phyloP scores from a whole-genome alignment of 2,329 filamentous ascomycete genomes.

The Microdochium paspali region DNA sequence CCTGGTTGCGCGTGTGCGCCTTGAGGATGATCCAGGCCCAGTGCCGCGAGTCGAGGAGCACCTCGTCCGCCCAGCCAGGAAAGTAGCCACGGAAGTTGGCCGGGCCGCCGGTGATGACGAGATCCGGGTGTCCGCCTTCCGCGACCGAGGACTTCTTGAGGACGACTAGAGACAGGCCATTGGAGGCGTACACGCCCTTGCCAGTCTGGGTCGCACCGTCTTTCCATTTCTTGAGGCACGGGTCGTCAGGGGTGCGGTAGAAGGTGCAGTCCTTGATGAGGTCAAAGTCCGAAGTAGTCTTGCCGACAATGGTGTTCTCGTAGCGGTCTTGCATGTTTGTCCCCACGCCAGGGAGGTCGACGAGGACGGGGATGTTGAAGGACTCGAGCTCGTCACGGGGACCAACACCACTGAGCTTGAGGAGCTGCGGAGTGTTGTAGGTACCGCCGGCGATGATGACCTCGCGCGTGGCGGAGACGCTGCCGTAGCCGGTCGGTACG shows the following conservation, averaged over 20 bases:
- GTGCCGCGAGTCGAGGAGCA: slow-evolving; percentile 12
- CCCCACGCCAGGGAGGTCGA: slow-evolving; percentile 21
- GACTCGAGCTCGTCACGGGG: slow-evolving; percentile 15
- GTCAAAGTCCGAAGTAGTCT: slow-evolving; percentile 22
- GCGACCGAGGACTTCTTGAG: slow-evolving; percentile 17
- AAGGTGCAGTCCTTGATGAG: slow-evolving; percentile 19
- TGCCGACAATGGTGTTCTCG: slow-evolving; percentile 30
- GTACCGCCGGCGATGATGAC: slow-evolving; percentile 38
- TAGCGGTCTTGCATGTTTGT: slow-evolving; percentile 34
- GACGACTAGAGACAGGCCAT: slow-evolving; percentile 38
- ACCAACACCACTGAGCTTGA: slow-evolving; percentile 11
- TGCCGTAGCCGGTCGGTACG: slow-evolving; percentile 10
- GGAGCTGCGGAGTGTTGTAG: slow-evolving; percentile 18
- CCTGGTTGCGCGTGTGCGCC: slow-evolving; percentile 27
- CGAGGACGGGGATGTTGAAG: slow-evolving; percentile 14
- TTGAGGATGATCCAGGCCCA: slow-evolving; percentile 26
- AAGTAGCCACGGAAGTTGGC: slow-evolving; percentile 17
- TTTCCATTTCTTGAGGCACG: slow-evolving; percentile 24
- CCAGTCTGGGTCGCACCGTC: slow-evolving; percentile 4
- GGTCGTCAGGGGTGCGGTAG: slow-evolving; percentile 17
- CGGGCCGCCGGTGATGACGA: slow-evolving; percentile 20
- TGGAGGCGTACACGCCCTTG: slow-evolving; percentile 22
- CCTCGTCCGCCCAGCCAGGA: slow-evolving; percentile 26
- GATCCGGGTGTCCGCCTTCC: slow-evolving; percentile 15
- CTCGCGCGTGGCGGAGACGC: slow-evolving; percentile 26